These are phyloP conservation scores for Moesziomyces sp. DNA, from an alignment of 1,284 basidiomycete species.

Conservation along the genomic window DNA sequence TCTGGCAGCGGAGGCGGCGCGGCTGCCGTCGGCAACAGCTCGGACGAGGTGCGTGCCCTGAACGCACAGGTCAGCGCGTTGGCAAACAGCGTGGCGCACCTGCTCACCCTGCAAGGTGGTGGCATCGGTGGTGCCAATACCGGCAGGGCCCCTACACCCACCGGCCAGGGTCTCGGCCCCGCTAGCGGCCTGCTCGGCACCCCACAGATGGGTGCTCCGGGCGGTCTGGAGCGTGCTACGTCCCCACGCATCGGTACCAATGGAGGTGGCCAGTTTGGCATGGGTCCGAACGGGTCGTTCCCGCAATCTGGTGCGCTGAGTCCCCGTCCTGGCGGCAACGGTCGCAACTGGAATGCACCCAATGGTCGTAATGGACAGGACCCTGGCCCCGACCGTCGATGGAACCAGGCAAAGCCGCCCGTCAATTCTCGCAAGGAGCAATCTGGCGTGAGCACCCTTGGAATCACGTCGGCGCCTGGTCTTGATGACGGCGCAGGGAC, in stretches of 20 bases:
- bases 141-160: constrained; percentile 8
- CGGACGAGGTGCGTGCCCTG: constrained; percentile 54
- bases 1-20: constrained; percentile 22
- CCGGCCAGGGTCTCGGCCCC: constrained; percentile 36
- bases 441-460: not conserved
- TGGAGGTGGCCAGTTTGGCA: constrained; percentile 19
- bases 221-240: constrained; percentile 25
- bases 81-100: constrained; percentile 53
- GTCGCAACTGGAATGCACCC: constrained; percentile 28
- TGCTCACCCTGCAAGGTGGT: constrained; percentile 42
- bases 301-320: constrained; percentile 22
- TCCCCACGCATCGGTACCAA: constrained; percentile 37
- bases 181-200: constrained; percentile 26
- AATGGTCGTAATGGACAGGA: constrained; percentile 19
- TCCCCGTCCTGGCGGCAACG: constrained; percentile 38
- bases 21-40: constrained; percentile 5
- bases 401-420: constrained; percentile 19
- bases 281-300: constrained; percentile 17
- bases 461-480: constrained; percentile 17
- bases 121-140: constrained; percentile 11
- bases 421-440: constrained; percentile 20
- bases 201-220: constrained; percentile 33
- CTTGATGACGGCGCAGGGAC: constrained; percentile 20
- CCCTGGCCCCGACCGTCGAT: constrained; percentile 21
- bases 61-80: constrained; percentile 53